Evolutionary conservation across 495 filamentous ascomycete genomes (phyloP), one percentile per base, ranked within the genome.

Genomic region (Lepraria neglecta): DNA sequence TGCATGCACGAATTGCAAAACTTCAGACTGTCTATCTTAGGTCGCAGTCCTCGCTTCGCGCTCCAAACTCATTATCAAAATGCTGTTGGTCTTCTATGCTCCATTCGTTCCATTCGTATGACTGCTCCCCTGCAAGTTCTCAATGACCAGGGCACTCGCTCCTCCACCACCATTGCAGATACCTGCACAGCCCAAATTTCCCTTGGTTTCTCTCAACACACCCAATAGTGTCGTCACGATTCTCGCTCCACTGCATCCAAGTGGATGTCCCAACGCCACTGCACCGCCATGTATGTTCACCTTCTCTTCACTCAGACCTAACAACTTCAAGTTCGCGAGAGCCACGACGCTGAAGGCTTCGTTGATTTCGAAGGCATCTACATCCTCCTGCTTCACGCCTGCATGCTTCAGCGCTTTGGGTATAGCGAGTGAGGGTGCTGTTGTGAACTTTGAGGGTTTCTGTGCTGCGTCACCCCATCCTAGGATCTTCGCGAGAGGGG

Each of bases 101-200:
- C 57, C 62, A 56, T 60, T 60, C 3, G 57, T 62, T 40, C 55
- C 56, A 33, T 64, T 64, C n/a, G 33, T 48, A 21, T 47, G 35
- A 19, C 9, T 53, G 30, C 19, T 59, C 59, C 50, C 55, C 40
- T 68, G 67, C 67, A 84, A 66, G 65, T 73, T 82, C 78, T 98
- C 92, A 67, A 98, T 79, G 56, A 98, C 88, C 60, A 98, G 76
- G 52, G 95, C 92, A 69, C 85, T 89, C 44, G 94, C 94, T 67
- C 94, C 94, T 67, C 94, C 94, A 45, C 94, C 94, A 60, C 94
- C 94, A 76, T 98, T 98, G 83, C 94, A 98, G 70, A 98, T 98
- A 46, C 92, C 94, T 42, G 89, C 91, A 70, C 84, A 87, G 51
- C 94, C 94, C 73, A 97, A 84, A 86, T 95, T 97, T 57, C 84